Base-by-base conservation (phyloP, 2,329 filamentous ascomycete genomes). In the Helminthosporium solani region DNA sequence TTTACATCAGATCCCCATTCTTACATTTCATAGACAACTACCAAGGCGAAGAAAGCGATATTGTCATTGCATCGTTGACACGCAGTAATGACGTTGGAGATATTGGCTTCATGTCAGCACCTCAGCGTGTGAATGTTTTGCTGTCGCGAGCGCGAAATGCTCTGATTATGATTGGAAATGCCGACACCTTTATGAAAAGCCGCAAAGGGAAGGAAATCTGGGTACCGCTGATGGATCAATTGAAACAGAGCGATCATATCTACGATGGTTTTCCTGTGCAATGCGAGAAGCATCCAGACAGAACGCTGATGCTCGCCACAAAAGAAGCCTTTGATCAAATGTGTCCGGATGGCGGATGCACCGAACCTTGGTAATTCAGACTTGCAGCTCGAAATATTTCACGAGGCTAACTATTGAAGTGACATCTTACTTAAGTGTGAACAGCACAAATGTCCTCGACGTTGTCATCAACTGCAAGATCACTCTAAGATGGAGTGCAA, bases 1-100 rank as follows among this genome's bases (percentile, higher is more conserved):
- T n/a, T n/a, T n/a, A n/a, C n/a, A 25, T 6, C 9, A 25, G 9
- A 9, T 9, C 9, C 9, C 23, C 6, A 25, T 6, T 25, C 23
- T 25, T 6, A 25, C 30, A n/a, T 33, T 27, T 9, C 14, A 19
- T 18, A 85, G 86, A 90, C 50, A 90, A 90, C 50, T 91, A 87
- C 46, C 87, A 90, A 62, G 86, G 87, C 1, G 87, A 90, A 58
- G 87, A 91, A 53, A 83, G 81, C 30, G 81, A 90, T 1, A 85
- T 91, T 14, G 83, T 90, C 0, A 78, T 91, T 7, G 80, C 74
- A 0, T 86, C 83, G 0, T 64, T 90, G 9, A 88, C 85, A 0
- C 73, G 87, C 3, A 86, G 85, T 61, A 90, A 90, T 51, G 46
- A 57, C 0, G 58, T 60, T 0, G 78, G 80, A 0, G 82, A 89